Percentiles rank a stretch among this genome's conserved stretches.
These are phyloP conservation scores for Dryas octopetala DNA, from an alignment of 306 rosid genomes.

Conservation along the genomic window DNA sequence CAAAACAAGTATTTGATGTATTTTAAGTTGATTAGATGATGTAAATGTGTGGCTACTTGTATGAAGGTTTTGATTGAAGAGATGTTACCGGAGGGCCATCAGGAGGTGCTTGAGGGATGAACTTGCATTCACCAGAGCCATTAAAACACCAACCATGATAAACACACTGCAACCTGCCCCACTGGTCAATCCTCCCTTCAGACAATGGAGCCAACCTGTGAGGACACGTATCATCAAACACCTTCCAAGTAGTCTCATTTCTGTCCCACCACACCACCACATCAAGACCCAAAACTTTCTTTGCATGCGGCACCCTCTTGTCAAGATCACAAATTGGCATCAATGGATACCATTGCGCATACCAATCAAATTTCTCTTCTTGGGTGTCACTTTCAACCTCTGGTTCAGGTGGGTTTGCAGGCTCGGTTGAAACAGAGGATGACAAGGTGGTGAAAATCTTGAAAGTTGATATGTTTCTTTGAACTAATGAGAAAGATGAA, in stretches of 20 bases:
- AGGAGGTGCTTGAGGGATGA: constrained; percentile 84
- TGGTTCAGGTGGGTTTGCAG: constrained; percentile 33
- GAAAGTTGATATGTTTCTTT: constrained; percentile 23
- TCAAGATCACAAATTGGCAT: constrained; percentile 88
- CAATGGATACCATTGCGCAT: constrained; percentile 81
- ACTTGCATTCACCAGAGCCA: constrained; percentile 81
- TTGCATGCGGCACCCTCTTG: constrained; percentile 74
- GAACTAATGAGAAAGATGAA: constrained; percentile 27
- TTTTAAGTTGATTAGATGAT: constrained; percentile 1
- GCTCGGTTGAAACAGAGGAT: constrained; percentile 51
- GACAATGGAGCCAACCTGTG: constrained; percentile 92
- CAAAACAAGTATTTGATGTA: not conserved
- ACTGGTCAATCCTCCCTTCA: constrained; percentile 90
- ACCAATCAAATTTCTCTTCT: constrained; percentile 70
- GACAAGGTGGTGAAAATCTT: constrained; percentile 53
- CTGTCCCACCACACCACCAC: constrained; percentile 98
- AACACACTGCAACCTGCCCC: constrained; percentile 94
- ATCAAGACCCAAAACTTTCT: constrained; percentile 75
- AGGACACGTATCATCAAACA: constrained; percentile 86
- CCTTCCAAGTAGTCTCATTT: constrained; percentile 79
- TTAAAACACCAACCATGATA: constrained; percentile 96
- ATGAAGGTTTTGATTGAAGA: not conserved
- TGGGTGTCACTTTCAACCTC: constrained; percentile 26
- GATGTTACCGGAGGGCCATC: constrained; percentile 79
- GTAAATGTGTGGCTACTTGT: not conserved